Conservation (phyloP, 371 early-diverging fungal genomes). For the Circinella umbellata region DNA sequence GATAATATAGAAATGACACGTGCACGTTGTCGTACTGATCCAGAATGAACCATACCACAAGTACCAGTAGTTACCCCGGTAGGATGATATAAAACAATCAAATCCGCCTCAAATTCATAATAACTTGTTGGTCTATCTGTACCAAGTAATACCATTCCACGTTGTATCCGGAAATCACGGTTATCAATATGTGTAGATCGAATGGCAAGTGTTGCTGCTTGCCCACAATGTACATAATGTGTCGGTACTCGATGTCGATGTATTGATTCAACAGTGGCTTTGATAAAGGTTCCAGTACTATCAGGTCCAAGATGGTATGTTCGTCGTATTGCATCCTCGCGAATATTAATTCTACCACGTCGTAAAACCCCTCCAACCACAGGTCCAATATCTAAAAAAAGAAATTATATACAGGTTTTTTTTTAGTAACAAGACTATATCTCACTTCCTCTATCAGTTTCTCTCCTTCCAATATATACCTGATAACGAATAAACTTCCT, state of each 20-base stretch:
- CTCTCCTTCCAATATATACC: slow-evolving; percentile 39
- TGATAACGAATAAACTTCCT: slow-evolving; percentile 85
- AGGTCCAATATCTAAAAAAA: slow-evolving; percentile 56
- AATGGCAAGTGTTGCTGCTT: slow-evolving; percentile 84
- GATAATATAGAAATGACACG: slow-evolving; percentile 38
- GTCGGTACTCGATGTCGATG: slow-evolving; percentile 86
- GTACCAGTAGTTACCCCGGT: slow-evolving; percentile 67
- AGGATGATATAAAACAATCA: slow-evolving; percentile 83
- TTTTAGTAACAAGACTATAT: not conserved
- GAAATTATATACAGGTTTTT: slow-evolving; percentile 27
- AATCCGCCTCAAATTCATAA: slow-evolving; percentile 85
- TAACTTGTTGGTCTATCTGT: slow-evolving; percentile 57
- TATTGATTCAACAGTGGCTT: slow-evolving; percentile 74
- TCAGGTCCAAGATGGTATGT: slow-evolving; percentile 62
- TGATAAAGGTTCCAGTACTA: slow-evolving; percentile 52
- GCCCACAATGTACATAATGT: slow-evolving; percentile 78
- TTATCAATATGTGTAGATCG: slow-evolving; percentile 43
- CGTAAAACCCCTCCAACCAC: slow-evolving; percentile 62
- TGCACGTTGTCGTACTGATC: slow-evolving; percentile 87
- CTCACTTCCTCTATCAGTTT: no score
- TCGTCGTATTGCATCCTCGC: slow-evolving; percentile 13
- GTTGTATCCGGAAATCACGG: slow-evolving; percentile 60
- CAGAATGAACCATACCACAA: slow-evolving; percentile 92
- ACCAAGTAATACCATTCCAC: slow-evolving; percentile 87
- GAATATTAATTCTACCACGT: slow-evolving; percentile 50